Evolutionary conservation across 495 filamentous ascomycete genomes (phyloP), one percentile per base, ranked within the genome.

Genomic region (Daldinia bambusicola): DNA sequence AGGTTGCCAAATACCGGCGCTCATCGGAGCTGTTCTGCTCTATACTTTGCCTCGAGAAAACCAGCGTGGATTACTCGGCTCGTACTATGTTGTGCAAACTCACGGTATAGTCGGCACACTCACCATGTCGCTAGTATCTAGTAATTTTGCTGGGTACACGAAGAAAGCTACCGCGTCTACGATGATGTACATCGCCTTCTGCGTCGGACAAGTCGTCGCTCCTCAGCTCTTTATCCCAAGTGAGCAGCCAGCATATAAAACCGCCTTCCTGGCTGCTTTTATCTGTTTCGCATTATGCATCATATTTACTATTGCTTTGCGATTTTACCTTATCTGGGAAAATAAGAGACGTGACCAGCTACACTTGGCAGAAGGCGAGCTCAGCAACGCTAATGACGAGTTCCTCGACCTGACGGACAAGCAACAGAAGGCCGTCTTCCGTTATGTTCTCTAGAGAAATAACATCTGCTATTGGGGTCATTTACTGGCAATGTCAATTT

Each of bases 111-210:
- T 68, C 1, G 61, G 66, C 4, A 69, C 66, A 1, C 55, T 72
- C 38, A 72, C 66, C 31, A 68, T 68, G 65, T 67, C 70, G 1
- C 32, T 72, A 8, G 65, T 72, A 6, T 50, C 70, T 0, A 85
- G 82, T 20, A 91, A 92, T 71, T 85, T 90, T 13, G 86, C 89
- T 0, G 89, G 89, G 1, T 91, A 90, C 66, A 91, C 89, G 1
- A 91, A 91, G 79, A 91, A 91, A 76, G 90, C 88, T 0, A 91
- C 89, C 0, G 88, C 91, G 26, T 64, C 60, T 1, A 51, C 65
- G 30, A 67, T 92, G 34, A 90, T 89, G 66, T 76, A 91, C 20
- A 87, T 91, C 36, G 84, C 80, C 0, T 89, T 88, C 66, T 89
- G 87, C 66, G 82, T 80, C 2, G 86, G 86, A 6, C 88, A 87